A percentile compares a stretch with the other conserved stretches of the same genome.
phyloP scores from a whole-genome alignment of 805 yeast genomes.

The Monosporozyma servazzii region DNA sequence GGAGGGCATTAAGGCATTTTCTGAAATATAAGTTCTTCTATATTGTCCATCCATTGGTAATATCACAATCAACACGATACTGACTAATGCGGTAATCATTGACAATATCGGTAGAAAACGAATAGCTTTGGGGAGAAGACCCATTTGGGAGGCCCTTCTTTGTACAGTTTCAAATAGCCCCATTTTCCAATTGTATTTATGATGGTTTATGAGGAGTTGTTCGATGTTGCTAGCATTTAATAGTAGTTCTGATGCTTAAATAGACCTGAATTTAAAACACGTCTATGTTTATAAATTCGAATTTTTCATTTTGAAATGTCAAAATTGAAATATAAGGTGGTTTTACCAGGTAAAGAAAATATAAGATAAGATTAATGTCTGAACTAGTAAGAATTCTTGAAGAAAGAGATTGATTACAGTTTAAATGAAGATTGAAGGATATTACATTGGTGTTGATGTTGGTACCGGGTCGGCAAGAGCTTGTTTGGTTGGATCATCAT shows the following conservation, averaged over 20 bases:
- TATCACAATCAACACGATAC: slow-evolving; percentile 49
- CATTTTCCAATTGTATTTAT: slow-evolving; percentile 8
- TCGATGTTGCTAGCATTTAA: neutral
- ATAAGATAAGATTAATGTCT: neutral
- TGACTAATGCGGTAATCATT: slow-evolving; percentile 34
- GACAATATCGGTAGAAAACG: slow-evolving; percentile 38
- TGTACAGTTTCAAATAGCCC: slow-evolving; percentile 30
- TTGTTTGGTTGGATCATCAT: slow-evolving; percentile 80
- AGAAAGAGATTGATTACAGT: neutral
- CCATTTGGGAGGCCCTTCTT: slow-evolving; percentile 35
- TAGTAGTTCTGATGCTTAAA: neutral
- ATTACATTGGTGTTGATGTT: slow-evolving; percentile 79
- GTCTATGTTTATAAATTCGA: neutral
- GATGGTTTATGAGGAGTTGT: neutral
- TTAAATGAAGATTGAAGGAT: slow-evolving; percentile 7
- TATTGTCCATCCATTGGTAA: slow-evolving; percentile 73
- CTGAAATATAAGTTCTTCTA: slow-evolving; percentile 79
- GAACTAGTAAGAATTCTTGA: neutral
- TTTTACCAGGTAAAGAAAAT: neutral
- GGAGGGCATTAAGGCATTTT: slow-evolving; percentile 94
- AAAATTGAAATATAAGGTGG: neutral
- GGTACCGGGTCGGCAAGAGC: slow-evolving; percentile 99
- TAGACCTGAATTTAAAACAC: neutral
- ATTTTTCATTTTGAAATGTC: neutral
- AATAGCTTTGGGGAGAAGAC: slow-evolving; percentile 39